Evolutionary conservation across 257 asterid genomes (phyloP), one percentile per base, ranked within the genome.

Genomic region (Solanum dulcamara): DNA sequence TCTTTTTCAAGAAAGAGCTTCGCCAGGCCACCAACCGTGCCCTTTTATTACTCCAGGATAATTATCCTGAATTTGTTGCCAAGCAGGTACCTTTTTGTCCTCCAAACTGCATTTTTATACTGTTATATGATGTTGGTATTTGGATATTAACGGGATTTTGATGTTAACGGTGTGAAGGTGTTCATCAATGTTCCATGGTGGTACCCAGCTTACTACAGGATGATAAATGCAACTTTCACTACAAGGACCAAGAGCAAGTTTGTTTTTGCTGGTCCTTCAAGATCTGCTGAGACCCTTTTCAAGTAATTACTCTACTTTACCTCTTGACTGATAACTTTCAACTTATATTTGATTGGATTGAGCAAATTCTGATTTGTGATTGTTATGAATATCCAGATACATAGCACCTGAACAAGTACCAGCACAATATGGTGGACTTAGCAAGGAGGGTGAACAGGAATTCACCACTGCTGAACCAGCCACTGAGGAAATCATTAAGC

Each of bases 101-200:
- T 33, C 55, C 0, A 55, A 24, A 12, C 32, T 20, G 2, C n/a
- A n/a, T 81, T 35, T 13, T 42, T 42, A 42, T 74, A 24, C 7
- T 17, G 74, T 57, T 60, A 57, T 82, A 82, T 60, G 42, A 0
- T 82, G 75, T n/a, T 82, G 85, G 11, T 60, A n/a, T 26, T 13
- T 82, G 10, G 35, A 64, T 5, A 82, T 40, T 40, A 60, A 82
- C 10, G 40, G n/a, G 4, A 57, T 33, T 9, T 82, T 37, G 22
- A 14, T 46, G 38, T 40, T 40, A 60, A 60, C 40, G 60, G 10
- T 80, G 62, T 55, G 84, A 90, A 96, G 99, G 97, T 96, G 87
- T 93, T 94, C 87, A 85, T 96, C 96, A 96, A 96, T 90, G 99
- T 96, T 40, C 99, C 99, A 46, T 96, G 99, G 99, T 96, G 99